phyloP scores from a whole-genome alignment of 768 basidiomycete genomes.

The Dioszegia hungarica region DNA sequence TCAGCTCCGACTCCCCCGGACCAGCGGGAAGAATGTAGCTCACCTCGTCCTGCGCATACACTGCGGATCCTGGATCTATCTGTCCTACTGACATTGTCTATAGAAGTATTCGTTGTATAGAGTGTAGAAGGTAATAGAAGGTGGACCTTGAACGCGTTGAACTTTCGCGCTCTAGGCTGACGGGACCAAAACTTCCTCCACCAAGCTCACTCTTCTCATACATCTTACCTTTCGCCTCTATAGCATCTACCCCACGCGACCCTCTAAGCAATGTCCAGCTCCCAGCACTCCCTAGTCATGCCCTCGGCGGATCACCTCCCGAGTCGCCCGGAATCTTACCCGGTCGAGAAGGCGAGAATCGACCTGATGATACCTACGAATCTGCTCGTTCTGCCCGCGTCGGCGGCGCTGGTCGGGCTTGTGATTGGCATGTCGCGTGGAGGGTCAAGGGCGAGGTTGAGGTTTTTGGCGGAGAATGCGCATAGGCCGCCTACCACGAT shows the following conservation, averaged over 20 bases:
- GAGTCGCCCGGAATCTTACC: neutral
- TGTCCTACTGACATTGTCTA: constrained; percentile 39
- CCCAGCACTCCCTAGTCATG: neutral
- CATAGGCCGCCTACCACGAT: constrained; percentile 45
- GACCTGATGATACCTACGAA: constrained; percentile 32
- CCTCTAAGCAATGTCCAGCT: neutral
- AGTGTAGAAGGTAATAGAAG: neutral
- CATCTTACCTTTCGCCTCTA: too few species aligned
- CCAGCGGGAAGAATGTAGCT: constrained; percentile 1
- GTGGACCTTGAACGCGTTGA: neutral
- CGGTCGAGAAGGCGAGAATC: neutral
- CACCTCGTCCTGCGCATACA: constrained; percentile 50
- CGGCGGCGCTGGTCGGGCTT: constrained; percentile 37
- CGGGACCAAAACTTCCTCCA: constrained; percentile 1
- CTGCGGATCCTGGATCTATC: constrained; percentile 49
- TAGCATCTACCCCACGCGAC: neutral
- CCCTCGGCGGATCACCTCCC: neutral
- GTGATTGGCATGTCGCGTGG: constrained; percentile 43
- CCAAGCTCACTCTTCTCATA: neutral
- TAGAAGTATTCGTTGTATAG: neutral
- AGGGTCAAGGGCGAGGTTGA: constrained; percentile 38
- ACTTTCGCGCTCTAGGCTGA: neutral
- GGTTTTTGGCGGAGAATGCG: constrained; percentile 48
- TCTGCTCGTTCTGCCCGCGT: constrained; percentile 37
- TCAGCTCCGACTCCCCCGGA: constrained; percentile 1